A percentile compares a stretch with the other conserved stretches of the same genome.
Evolutionary conservation across 495 filamentous ascomycete species (phyloP).

Genomic region (Rusavskia elegans): DNA sequence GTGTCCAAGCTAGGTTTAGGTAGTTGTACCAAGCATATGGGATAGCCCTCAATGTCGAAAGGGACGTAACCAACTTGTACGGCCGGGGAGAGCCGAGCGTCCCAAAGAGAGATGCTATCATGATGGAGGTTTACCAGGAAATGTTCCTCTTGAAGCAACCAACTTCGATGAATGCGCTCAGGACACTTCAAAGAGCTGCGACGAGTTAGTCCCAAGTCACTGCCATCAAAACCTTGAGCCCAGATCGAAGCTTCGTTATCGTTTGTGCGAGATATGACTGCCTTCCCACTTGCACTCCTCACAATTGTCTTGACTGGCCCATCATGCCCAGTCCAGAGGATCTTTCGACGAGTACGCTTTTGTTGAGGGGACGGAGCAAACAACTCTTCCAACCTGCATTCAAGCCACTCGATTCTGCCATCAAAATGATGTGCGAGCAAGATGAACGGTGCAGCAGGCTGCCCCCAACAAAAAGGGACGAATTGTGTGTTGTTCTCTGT

Average conservation of each 20-base stretch:
- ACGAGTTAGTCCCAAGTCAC: slow-evolving; percentile 38
- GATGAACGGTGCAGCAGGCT: slow-evolving; percentile 43
- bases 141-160: slow-evolving; percentile 54
- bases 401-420: slow-evolving; percentile 66
- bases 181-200: slow-evolving; percentile 54
- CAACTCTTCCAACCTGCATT: slow-evolving; percentile 60
- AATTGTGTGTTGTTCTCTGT: slow-evolving; percentile 52
- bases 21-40: slow-evolving; percentile 66
- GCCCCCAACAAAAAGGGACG: slow-evolving; percentile 50
- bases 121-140: slow-evolving; percentile 73
- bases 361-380: slow-evolving; percentile 61
- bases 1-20: slow-evolving; percentile 42
- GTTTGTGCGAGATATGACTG: slow-evolving; percentile 65
- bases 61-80: slow-evolving; percentile 37
- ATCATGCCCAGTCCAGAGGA: slow-evolving; percentile 75
- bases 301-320: slow-evolving; percentile 69
- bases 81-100: slow-evolving; percentile 43
- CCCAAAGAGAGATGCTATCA: slow-evolving; percentile 65
- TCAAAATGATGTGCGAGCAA: slow-evolving; percentile 81
- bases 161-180: slow-evolving; percentile 71
- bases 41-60: slow-evolving; percentile 53
- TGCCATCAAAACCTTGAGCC: slow-evolving; percentile 40
- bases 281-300: slow-evolving; percentile 62
- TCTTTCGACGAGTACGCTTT: slow-evolving; percentile 40
- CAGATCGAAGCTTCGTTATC: slow-evolving; percentile 71